Evolutionary conservation across 371 early-diverging fungal species (phyloP), one percentile per base, ranked within the genome.

Genomic region (Syncephalastrum contaminatum): DNA sequence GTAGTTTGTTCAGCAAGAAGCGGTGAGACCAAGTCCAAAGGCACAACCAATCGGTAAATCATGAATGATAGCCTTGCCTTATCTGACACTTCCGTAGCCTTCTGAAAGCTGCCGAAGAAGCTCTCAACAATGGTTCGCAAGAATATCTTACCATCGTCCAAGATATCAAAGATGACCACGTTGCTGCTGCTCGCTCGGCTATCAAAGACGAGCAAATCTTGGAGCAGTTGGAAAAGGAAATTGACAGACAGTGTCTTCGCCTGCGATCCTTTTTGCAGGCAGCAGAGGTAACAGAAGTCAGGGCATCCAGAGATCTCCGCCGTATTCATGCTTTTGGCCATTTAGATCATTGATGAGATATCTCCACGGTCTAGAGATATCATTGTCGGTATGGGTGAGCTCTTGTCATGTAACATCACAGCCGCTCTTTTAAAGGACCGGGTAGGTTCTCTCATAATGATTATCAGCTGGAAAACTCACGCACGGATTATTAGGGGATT

Each of bases 341-440:
- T 44, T 39, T 58, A 91, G 87, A 88, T 94, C 56, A 96, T 99
- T 63, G 92, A 93, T 56, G 99, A 99, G 68, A 90, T 98, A n/a
- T 96, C 98, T 10, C 94, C 96, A 40, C 82, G 95, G 58, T 96
- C 98, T 8, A 80, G 88, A 62, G 99, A 99, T 71, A 87, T 96
- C 48, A 96, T 99, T 58, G 86, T 97, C 55, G 91, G 94, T n/a
- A 84, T 87, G 42, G 99, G 99, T 27, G 99, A 99, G 70, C 90
- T 85, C 61, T 77, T 99, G 4, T 88, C 96, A 2, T 96, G 97
- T 60, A 80, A 85, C 36, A 87, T 95, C 36, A 91, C 97, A 4
- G 76, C 95, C 0, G 89, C 91, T 1, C 78, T 92, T 2, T 75
- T 97, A 45, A 76, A 84, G 39, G 89, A 91, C 62, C 71, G 69